These are phyloP conservation scores for Colletotrichum aenigma DNA, from an alignment of 2,329 filamentous ascomycete species.

Conservation along the genomic window DNA sequence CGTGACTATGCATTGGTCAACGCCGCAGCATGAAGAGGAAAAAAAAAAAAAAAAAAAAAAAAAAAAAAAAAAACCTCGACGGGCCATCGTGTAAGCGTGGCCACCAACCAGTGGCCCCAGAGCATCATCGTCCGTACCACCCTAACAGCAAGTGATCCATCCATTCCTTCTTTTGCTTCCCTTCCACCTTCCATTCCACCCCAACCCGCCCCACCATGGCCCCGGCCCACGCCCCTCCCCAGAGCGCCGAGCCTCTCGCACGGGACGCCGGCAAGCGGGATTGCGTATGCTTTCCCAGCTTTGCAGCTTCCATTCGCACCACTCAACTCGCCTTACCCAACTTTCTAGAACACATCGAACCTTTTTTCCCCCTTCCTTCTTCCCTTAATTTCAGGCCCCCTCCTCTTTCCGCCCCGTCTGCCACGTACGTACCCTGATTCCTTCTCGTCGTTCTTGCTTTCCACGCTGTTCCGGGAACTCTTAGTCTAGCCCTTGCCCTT, in stretches of 20 bases:
- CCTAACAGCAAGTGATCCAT: background rate
- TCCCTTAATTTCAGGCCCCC: background rate
- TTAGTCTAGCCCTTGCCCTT: background rate
- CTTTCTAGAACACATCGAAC: conserved; percentile 5
- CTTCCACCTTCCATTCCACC: background rate
- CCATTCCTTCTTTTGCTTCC: background rate
- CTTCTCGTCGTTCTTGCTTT: background rate
- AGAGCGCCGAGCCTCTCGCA: conserved; percentile 20
- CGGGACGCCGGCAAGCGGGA: conserved; percentile 22
- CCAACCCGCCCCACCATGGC: background rate
- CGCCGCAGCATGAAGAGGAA: background rate
- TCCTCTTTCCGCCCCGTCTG: background rate
- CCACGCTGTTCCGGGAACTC: background rate
- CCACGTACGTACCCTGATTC: background rate
- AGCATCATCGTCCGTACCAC: background rate
- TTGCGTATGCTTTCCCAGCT: conserved; percentile 21
- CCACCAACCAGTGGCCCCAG: background rate
- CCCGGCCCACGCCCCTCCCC: conserved; percentile 15
- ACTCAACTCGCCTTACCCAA: conserved; percentile 11
- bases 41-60: background rate
- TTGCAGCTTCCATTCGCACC: conserved; percentile 15
- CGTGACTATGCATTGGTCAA: background rate
- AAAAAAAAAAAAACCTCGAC: background rate
- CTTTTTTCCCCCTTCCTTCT: background rate
- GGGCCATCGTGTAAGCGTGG: background rate